Evolutionary conservation across 305 asterid species (phyloP), one percentile per base, ranked within the genome.

Genomic region (Plantago coronopus): DNA sequence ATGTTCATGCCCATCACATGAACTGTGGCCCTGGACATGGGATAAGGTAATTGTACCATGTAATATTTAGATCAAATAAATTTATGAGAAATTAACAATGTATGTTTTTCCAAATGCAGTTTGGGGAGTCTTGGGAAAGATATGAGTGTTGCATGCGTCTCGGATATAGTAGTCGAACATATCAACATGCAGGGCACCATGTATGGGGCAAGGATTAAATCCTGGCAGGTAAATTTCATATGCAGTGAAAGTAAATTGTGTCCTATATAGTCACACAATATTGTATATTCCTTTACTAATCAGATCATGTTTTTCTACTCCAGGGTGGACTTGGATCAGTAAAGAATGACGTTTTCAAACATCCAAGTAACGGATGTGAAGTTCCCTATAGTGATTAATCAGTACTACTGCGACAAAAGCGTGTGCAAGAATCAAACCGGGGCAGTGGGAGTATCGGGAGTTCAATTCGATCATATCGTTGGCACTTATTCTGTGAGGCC

Each of bases 1-100:
- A 86, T 66, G 66, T 86, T 46, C 83, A 76, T 73, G 74, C 82
- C 17, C 96, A 89, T 73, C 82, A 89, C 62, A 67, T 83, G 34
- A 80, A 74, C 37, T 89, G 96, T 62, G 95, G 96, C 21, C 96
- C 95, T 50, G 96, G 96, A 16, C 96, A 89, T 70, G 96, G 96
- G 46, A 86, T 89, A 69, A 88, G 96, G 96, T 83, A 76, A 72
- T 59, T 46, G 14, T 17, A 13, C 20, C 31, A 17, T n/a, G 17
- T 15, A 11, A 49, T 34, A 47, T 48, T 48, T 43, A 14, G 10
- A 16, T 12, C 12, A 16, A 25, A 14, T 3, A 19, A 7, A 10
- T 1, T 13, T 29, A 15, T 34, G 37, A 31, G 17, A 31, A 3
- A 31, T 3, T 31, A 31, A 31, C 38, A 19, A 37, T 25, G 58